These are phyloP conservation scores for Colletotrichum costaricense DNA, from an alignment of 2,329 filamentous ascomycete species.

Conservation along the genomic window DNA sequence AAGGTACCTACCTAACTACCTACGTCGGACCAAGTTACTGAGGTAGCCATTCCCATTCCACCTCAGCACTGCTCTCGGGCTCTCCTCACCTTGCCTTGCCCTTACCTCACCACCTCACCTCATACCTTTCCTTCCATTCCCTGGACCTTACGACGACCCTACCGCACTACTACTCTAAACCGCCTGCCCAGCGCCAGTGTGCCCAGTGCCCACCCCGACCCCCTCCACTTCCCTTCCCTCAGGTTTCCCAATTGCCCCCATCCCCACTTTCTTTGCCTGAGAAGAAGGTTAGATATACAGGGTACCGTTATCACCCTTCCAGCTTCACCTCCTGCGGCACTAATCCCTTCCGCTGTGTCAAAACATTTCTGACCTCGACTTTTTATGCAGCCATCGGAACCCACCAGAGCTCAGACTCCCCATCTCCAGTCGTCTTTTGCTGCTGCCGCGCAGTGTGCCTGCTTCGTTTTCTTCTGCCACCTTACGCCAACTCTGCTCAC, in stretches of 20 bases:
- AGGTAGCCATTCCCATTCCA: too few relatives aligned
- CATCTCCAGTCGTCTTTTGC: constrained; percentile 18
- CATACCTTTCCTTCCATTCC: neutral
- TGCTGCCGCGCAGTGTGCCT: constrained; percentile 27
- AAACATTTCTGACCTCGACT: constrained; percentile 50
- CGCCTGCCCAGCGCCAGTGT: constrained; percentile 16
- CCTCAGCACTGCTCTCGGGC: neutral
- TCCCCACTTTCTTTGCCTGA: constrained; percentile 36
- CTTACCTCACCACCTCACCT: neutral
- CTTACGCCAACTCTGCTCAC: neutral
- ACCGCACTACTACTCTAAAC: constrained; percentile 29
- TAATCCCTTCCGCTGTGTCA: constrained; percentile 50
- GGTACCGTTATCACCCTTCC: constrained; percentile 36
- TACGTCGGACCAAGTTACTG: too few relatives aligned
- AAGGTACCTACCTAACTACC: neutral
- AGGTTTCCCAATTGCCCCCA: constrained; percentile 35
- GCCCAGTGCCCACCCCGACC: constrained; percentile 25
- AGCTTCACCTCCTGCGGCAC: constrained; percentile 50
- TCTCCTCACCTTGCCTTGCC: neutral
- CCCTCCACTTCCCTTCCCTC: constrained; percentile 36
- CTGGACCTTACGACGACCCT: constrained; percentile 28
- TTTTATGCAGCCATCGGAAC: constrained; percentile 47
- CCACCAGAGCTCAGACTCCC: constrained; percentile 39
- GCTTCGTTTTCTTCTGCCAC: constrained; percentile 19
- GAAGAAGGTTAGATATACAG: constrained; percentile 36